These are phyloP conservation scores for Beauveria bassiana DNA, from an alignment of 2,329 filamentous ascomycete species.

Conservation along the genomic window DNA sequence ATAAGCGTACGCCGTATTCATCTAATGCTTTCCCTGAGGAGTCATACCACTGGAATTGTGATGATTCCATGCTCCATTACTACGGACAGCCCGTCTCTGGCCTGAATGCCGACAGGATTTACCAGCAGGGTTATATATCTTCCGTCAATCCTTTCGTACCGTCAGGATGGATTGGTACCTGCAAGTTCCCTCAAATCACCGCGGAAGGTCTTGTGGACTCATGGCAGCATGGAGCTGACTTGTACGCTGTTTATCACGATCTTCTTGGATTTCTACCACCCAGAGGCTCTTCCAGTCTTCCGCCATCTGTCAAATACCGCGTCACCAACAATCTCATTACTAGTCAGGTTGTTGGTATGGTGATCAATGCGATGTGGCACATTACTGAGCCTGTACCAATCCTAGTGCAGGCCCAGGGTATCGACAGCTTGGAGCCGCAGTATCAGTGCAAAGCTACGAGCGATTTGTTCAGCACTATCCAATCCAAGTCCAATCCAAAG, in stretches of 20 bases:
- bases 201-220: slow-evolving; percentile 63
- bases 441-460: slow-evolving; percentile 55
- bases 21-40: slow-evolving; percentile 71
- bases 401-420: slow-evolving; percentile 41
- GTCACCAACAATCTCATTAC: slow-evolving; percentile 81
- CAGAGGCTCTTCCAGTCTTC: slow-evolving; percentile 32
- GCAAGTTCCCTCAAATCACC: slow-evolving; percentile 77
- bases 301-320: slow-evolving; percentile 49
- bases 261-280: slow-evolving; percentile 59
- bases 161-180: slow-evolving; percentile 62
- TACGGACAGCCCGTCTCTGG: slow-evolving; percentile 52
- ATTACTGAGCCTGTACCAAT: slow-evolving; percentile 36
- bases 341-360: slow-evolving; percentile 68
- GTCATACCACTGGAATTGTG: slow-evolving; percentile 64
- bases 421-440: slow-evolving; percentile 68
- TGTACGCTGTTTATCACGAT: slow-evolving; percentile 68
- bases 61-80: slow-evolving; percentile 61
- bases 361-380: slow-evolving; percentile 63
- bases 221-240: slow-evolving; percentile 66
- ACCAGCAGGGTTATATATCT: slow-evolving; percentile 58
- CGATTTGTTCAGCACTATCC: slow-evolving; percentile 34
- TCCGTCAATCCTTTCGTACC: slow-evolving; percentile 59
- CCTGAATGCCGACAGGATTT: slow-evolving; percentile 45
- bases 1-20: slow-evolving; percentile 77
- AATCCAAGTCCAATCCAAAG: slow-evolving; percentile 32